Evolutionary conservation across 2,329 filamentous ascomycete species (phyloP).

Genomic region (Aspergillus sp.): DNA sequence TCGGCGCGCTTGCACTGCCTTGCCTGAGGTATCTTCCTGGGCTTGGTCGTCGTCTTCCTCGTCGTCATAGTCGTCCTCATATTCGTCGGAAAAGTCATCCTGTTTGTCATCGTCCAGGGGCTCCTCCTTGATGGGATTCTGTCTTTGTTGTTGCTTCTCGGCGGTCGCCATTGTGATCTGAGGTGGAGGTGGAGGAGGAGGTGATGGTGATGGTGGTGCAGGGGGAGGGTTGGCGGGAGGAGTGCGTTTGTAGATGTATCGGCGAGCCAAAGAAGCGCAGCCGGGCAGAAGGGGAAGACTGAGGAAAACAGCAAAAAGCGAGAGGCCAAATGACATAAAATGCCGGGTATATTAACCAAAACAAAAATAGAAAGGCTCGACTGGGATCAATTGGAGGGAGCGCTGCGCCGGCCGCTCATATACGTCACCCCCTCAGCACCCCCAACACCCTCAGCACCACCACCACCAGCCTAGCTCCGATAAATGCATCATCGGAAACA

Average conservation of each 20-base stretch:
- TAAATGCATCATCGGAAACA: neutral
- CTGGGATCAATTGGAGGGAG: neutral
- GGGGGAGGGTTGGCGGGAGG: neutral
- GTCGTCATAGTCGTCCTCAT: conserved; percentile 30
- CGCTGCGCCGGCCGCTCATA: neutral
- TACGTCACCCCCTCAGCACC: conserved; percentile 1
- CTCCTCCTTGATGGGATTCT: conserved; percentile 29
- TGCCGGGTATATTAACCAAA: conserved; percentile 4
- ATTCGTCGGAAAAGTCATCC: conserved; percentile 25
- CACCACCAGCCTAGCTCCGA: neutral
- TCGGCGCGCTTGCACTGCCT: conserved; percentile 29
- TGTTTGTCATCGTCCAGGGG: conserved; percentile 14
- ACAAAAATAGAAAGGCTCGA: conserved; percentile 2
- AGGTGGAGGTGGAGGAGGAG: neutral
- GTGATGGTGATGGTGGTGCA: neutral
- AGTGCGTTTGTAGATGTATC: neutral
- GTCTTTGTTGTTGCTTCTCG: conserved; percentile 29
- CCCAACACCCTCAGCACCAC: neutral
- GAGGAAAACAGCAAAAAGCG: neutral
- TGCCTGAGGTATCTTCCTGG: conserved; percentile 30
- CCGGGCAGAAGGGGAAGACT: neutral
- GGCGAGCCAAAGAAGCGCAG: neutral
- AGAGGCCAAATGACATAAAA: conserved; percentile 7
- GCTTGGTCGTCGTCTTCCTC: conserved; percentile 35
- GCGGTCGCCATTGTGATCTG: conserved; percentile 23